These are phyloP conservation scores for Vickermania spadyakhi DNA, from an alignment of 208 protist species.

Conservation along the genomic window DNA sequence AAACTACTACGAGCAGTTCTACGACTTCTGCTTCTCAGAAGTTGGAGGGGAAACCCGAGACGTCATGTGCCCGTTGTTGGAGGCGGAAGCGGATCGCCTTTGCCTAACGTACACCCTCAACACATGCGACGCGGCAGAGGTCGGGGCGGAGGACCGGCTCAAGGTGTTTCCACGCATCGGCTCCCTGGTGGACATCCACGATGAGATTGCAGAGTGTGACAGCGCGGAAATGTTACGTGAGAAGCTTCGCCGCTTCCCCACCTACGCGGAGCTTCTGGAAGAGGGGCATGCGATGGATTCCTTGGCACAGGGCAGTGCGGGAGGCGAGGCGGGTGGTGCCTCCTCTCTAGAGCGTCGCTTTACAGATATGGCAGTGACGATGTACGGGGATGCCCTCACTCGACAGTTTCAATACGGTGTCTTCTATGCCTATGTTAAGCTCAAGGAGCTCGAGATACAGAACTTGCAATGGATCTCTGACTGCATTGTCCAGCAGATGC, in stretches of 20 bases:
- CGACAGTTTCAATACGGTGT: constrained; percentile 90
- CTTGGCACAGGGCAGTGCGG: neutral
- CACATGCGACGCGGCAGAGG: constrained; percentile 91
- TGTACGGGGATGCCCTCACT: constrained; percentile 83
- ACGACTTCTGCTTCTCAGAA: constrained; percentile 87
- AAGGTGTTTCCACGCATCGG: constrained; percentile 88
- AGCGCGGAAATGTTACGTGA: constrained; percentile 74
- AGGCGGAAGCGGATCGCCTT: constrained; percentile 96
- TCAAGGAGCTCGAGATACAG: constrained; percentile 90
- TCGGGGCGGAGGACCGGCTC: constrained; percentile 61
- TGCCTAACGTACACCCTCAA: constrained; percentile 98
- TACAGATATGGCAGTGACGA: constrained; percentile 66
- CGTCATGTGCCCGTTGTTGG: constrained; percentile 85
- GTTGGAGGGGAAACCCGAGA: constrained; percentile 84
- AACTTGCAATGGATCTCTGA: constrained; percentile 91
- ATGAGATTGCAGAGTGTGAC: constrained; percentile 75
- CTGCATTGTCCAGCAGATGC: constrained; percentile 88
- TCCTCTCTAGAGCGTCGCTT: constrained; percentile 84
- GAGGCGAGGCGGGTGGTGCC: constrained; percentile 17
- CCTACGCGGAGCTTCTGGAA: constrained; percentile 75
- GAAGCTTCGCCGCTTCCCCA: constrained; percentile 63
- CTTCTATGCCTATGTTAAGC: constrained; percentile 91
- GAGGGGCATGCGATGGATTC: constrained; percentile 49
- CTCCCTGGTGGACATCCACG: constrained; percentile 81
- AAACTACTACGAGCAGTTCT: constrained; percentile 99